Evolutionary conservation across 78 protist species (phyloP), one percentile per base, ranked within the genome.

Genomic region (Cyanophora paradoxa): DNA sequence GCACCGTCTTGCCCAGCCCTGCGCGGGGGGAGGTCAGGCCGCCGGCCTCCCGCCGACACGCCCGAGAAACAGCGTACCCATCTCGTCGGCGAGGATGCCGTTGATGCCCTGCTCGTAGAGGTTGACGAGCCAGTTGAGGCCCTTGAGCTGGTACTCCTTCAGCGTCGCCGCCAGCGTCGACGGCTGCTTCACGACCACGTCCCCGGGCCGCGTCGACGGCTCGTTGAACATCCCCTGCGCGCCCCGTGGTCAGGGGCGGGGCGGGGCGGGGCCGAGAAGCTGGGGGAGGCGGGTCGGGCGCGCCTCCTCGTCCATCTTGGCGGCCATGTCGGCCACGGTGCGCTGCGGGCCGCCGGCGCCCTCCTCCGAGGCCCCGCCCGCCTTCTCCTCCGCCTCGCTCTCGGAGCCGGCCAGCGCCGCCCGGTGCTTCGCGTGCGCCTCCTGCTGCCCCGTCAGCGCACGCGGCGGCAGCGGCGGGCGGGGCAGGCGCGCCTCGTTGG

Each of bases 131-230:
- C 81, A 82, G 68, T 57, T 65, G 54, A 83, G 44, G 33, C 92
- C 92, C 52, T 79, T 65, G 28, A 83, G 54, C 79, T 88, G 92
- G 58, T 88, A 88, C 33, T 2, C 1, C 77, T 82, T 82, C 48
- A 87, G 81, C 11, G 65, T 68, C 11, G 82, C 84, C 0, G 3
- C 11, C 19, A 82, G 40, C 20, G 48, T 24, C 26, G 26, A 30
- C 16, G 82, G 82, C 36, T 67, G 82, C 19, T 1, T 0, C 24
- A 41, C 24, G 1, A 2, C 16, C 48, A 0, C 39, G n/a, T 4
- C 31, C 28, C 11, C 57, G 22, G 20, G 26, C 14, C 1, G 5
- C 54, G 19, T 10, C 31, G 34, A 17, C 17, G 31, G 57, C 37
- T 44, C n/a, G n/a, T n/a, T n/a, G 34, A 44, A 31, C 57, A 10